Evolutionary conservation across 169 alveolate species (phyloP).

Genomic region (Babesia divergens): DNA sequence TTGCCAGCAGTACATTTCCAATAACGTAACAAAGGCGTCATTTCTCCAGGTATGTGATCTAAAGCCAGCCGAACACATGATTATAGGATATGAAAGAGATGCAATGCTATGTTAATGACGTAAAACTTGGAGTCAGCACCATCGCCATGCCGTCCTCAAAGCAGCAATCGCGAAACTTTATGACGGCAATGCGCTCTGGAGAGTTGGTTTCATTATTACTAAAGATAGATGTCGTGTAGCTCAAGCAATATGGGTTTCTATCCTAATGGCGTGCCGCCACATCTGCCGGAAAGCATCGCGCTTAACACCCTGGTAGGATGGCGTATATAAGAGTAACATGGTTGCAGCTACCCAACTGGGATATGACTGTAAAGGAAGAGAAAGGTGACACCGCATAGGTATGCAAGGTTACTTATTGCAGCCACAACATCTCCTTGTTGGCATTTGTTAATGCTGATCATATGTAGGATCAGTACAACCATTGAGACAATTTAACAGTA

Average conservation of each 20-base stretch:
- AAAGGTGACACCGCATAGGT: neutral
- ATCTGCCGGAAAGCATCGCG: constrained; percentile 54
- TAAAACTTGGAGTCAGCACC: constrained; percentile 33
- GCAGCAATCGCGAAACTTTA: constrained; percentile 6
- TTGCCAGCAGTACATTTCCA: constrained; percentile 56
- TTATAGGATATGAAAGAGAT: constrained; percentile 49
- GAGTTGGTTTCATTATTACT: neutral
- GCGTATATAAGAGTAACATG: neutral
- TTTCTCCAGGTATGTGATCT: constrained; percentile 23
- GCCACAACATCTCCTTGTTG: no score
- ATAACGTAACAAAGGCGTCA: constrained; percentile 18
- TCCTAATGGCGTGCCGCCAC: constrained; percentile 60
- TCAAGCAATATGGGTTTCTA: constrained; percentile 22
- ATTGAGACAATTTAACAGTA: no score
- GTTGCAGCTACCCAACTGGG: constrained; percentile 64
- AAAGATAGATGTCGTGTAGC: neutral
- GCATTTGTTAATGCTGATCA: no score
- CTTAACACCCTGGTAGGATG: constrained; percentile 58
- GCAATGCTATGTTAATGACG: constrained; percentile 49
- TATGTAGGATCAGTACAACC: no score
- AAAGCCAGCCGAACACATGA: neutral
- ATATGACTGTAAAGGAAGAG: constrained; percentile 27
- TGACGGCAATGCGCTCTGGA: neutral
- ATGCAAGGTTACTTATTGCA: no score
- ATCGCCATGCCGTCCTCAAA: constrained; percentile 19